phyloP scores from a whole-genome alignment of 768 basidiomycete genomes.

The Phylloporus arenicola region DNA sequence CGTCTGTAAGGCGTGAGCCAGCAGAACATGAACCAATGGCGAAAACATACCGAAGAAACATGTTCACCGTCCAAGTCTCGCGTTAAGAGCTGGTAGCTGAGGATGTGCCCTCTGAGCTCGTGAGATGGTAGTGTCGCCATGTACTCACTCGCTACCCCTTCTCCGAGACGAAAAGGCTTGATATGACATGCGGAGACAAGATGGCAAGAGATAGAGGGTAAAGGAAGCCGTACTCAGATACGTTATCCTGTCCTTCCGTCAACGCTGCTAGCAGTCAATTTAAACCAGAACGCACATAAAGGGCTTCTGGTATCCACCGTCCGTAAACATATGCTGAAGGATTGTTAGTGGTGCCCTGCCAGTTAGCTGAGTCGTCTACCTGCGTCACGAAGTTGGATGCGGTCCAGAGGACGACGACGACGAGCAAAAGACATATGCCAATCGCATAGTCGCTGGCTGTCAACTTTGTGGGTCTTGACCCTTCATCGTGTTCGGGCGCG shows the following conservation, averaged over 20 bases:
- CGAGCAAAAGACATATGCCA: conserved; percentile 64
- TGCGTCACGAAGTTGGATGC: conserved; percentile 83
- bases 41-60: conserved; percentile 17
- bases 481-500: conserved; percentile 10
- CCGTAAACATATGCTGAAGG: conserved; percentile 44
- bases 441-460: conserved; percentile 38
- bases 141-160: conserved; percentile 10
- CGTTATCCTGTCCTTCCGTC: conserved; percentile 54
- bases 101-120: not conserved
- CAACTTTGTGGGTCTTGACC: conserved; percentile 7
- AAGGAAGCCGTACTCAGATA: conserved; percentile 94
- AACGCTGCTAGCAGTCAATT: not conserved
- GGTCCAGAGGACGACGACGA: conserved; percentile 87
- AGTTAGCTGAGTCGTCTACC: conserved; percentile 32
- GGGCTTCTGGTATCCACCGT: conserved; percentile 83
- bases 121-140: not conserved
- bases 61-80: conserved; percentile 11
- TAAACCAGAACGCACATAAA: conserved; percentile 57
- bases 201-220: conserved; percentile 71
- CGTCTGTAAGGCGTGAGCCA: conserved; percentile 5
- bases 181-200: conserved; percentile 33
- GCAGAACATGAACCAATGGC: not conserved
- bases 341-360: conserved; percentile 5
- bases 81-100: conserved; percentile 24
- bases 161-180: not conserved